Evolutionary conservation across 2,329 filamentous ascomycete genomes (phyloP), one percentile per base, ranked within the genome.

Genomic region (Rhynchosporium graminicola): DNA sequence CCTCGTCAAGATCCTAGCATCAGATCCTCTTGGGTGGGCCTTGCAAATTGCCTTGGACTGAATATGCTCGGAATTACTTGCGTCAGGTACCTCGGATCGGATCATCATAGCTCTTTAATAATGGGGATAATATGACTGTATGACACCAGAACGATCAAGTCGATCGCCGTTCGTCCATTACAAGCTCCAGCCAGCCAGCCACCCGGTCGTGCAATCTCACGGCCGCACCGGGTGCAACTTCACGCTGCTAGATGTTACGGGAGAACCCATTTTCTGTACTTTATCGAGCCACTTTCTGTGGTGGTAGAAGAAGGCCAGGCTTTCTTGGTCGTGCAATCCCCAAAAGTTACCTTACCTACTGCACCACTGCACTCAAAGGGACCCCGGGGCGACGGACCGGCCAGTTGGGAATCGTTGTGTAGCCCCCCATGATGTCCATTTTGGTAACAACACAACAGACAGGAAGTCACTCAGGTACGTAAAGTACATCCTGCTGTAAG

Each of bases 1-100:
- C 40, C 47, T 67, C 50, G 57, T 42, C 58, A 63, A 61, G 29
- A 67, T 67, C 65, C 65, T 63, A 48, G 63, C 56, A 26, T 65
- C 65, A 64, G 65, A 67, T 67, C 65, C 57, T 61, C 58, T 36
- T 40, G 54, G 58, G 56, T 28, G 33, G 46, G 43, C 42, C 56
- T 42, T 64, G 59, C 52, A 57, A 63, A 60, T 46, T 60, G 31
- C 20, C 31, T 47, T 15, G 20, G 20, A 20, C n/a, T 43, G 45
- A 45, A 38, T 26, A 43, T n/a, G 42, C 55, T 61, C 57, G 47
- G 20, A 58, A 57, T 42, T 59, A 46, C 52, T 42, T 57, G 58
- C 58, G 42, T 54, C 47, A 59, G 50, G 59, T 57, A n/a, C 40
- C 45, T 60, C 51, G 57, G 55, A 56, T 56, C 51, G 46, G 36